These are phyloP conservation scores for Crithidia fasciculata DNA, from an alignment of 208 protist genomes.

Conservation along the genomic window DNA sequence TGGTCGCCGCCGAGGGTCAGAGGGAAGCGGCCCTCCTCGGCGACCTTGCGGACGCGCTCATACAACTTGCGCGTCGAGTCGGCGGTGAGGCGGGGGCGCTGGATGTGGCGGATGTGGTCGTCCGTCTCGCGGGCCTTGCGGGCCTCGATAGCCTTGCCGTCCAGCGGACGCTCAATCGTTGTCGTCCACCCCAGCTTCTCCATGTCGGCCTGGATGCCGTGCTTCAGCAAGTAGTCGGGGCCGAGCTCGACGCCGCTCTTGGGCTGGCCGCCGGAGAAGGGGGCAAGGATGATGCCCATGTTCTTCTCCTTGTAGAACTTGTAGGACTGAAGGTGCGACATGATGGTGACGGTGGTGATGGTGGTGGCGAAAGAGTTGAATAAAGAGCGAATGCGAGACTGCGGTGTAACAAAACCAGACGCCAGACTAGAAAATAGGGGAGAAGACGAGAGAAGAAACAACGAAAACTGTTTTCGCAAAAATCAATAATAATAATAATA, in stretches of 20 bases:
- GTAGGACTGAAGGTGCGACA: slow-evolving; percentile 37
- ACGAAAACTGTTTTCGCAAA: too few species aligned
- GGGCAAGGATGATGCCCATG: slow-evolving; percentile 49
- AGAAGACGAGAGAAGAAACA: too few species aligned
- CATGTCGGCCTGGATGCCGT: slow-evolving; percentile 46
- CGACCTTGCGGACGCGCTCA: slow-evolving; percentile 41
- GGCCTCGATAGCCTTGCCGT: slow-evolving; percentile 38
- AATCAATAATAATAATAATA: too few species aligned
- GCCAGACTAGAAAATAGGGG: too few species aligned
- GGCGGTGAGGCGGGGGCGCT: slow-evolving; percentile 38
- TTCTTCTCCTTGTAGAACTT: slow-evolving; percentile 55
- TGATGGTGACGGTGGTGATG: slow-evolving; percentile 1
- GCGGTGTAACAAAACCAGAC: too few species aligned
- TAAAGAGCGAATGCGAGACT: neutral
- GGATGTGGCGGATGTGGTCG: slow-evolving; percentile 40
- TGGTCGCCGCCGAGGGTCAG: slow-evolving; percentile 53
- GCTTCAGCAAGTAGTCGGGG: slow-evolving; percentile 46
- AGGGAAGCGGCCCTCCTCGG: slow-evolving; percentile 46
- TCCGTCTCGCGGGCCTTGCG: slow-evolving; percentile 30
- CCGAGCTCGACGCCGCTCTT: slow-evolving; percentile 53
- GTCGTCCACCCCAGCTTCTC: slow-evolving; percentile 47
- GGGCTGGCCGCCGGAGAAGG: slow-evolving; percentile 53
- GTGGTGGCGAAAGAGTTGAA: neutral
- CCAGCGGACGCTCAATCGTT: slow-evolving; percentile 35
- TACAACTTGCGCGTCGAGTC: slow-evolving; percentile 47